Percentiles rank a stretch among this genome's conserved stretches.
Evolutionary conservation across 2,329 filamentous ascomycete genomes (phyloP).

Genomic region (Trichophyton verrucosum): DNA sequence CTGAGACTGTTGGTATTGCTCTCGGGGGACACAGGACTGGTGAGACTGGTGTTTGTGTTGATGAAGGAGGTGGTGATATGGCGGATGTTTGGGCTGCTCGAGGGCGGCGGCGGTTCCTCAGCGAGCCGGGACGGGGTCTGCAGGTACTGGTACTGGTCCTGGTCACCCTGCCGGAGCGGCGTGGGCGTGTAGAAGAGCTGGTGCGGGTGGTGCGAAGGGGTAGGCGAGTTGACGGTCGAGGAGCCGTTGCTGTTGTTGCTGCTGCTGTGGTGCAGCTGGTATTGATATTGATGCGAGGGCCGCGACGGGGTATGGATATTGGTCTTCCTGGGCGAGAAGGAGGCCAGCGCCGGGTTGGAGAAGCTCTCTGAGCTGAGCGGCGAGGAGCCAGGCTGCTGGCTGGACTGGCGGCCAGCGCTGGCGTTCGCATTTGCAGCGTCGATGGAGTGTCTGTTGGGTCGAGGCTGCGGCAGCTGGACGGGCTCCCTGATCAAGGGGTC

Average conservation of each 20-base stretch:
- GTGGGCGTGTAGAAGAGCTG: neutral
- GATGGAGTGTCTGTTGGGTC: conserved; percentile 8
- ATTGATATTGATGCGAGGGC: neutral
- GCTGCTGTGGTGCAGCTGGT: neutral
- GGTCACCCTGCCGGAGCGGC: conserved; percentile 11
- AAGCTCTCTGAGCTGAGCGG: conserved; percentile 17
- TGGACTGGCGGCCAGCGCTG: conserved; percentile 3
- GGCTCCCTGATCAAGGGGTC: conserved; percentile 10
- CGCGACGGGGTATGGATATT: conserved; percentile 5
- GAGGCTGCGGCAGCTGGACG: neutral
- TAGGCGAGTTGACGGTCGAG: conserved; percentile 12
- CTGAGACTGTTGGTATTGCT: neutral
- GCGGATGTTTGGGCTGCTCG: conserved; percentile 17
- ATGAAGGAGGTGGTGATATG: conserved; percentile 8
- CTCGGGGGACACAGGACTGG: neutral
- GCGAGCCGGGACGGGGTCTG: neutral
- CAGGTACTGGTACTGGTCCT: neutral
- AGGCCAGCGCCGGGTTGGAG: conserved; percentile 19
- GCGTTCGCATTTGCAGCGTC: conserved; percentile 7
- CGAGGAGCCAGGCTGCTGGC: conserved; percentile 12
- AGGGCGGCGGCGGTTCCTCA: conserved; percentile 4
- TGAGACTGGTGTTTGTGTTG: conserved; percentile 5
- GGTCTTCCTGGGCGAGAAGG: conserved; percentile 18
- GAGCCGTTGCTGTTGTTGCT: conserved; percentile 8
- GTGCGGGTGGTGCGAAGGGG: conserved; percentile 11